phyloP scores from a whole-genome alignment of 768 basidiomycete genomes.

The Paxillus rubicundulus region DNA sequence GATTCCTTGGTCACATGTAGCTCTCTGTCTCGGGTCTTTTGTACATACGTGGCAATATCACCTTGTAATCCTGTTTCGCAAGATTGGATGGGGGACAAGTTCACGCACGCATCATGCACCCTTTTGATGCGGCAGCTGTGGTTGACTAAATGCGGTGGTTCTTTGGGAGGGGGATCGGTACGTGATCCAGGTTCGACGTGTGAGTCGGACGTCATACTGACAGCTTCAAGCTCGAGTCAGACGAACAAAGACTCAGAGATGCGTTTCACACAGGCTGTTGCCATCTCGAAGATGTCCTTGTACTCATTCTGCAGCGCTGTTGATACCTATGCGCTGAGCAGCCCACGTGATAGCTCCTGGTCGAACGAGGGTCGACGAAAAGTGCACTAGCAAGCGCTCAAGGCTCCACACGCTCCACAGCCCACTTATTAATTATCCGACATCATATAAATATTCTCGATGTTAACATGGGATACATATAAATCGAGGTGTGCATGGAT shows the following conservation, averaged over 20 bases:
- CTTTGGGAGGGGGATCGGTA: conserved; percentile 10
- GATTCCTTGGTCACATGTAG: background rate
- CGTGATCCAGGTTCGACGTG: background rate
- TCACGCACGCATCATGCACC: background rate
- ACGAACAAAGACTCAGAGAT: too few species aligned
- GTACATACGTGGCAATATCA: background rate
- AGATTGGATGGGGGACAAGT: background rate
- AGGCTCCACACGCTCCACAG: background rate
- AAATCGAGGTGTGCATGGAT: conserved; percentile 3
- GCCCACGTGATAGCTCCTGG: background rate
- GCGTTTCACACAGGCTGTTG: too few species aligned
- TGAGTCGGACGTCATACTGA: background rate
- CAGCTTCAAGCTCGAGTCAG: background rate
- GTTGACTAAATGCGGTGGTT: background rate
- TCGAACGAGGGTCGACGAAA: conserved; percentile 1
- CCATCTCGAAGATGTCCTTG: too few species aligned
- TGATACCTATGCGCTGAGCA: background rate
- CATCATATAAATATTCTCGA: too few species aligned
- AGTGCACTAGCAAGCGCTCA: conserved; percentile 6
- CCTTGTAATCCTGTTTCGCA: background rate
- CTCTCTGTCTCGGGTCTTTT: background rate
- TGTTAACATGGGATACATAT: too few species aligned
- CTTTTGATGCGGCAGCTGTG: background rate
- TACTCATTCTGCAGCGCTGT: too few species aligned
- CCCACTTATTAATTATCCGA: background rate